These are phyloP conservation scores for Peziza echinospora DNA, from an alignment of 495 filamentous ascomycete species.

Conservation along the genomic window DNA sequence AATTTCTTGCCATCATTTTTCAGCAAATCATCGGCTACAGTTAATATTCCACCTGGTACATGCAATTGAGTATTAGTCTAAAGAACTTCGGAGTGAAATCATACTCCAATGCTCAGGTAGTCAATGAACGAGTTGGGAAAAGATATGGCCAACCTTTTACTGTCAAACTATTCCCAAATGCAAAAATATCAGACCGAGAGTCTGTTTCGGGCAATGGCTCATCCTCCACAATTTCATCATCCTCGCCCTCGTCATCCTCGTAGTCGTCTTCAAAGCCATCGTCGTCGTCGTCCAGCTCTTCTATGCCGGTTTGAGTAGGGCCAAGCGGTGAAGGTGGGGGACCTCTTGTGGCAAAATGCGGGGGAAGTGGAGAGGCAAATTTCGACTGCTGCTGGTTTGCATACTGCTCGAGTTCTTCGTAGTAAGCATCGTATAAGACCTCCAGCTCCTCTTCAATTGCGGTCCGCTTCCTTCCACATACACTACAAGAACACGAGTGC, in stretches of 20 bases:
- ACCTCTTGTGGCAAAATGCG: constrained; percentile 12
- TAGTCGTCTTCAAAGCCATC: constrained; percentile 27
- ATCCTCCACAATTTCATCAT: constrained; percentile 40
- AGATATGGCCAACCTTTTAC: constrained; percentile 58
- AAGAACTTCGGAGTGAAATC: too few species aligned
- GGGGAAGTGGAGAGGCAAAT: neutral
- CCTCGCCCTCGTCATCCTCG: constrained; percentile 35
- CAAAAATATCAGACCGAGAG: constrained; percentile 63
- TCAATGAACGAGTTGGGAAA: constrained; percentile 6
- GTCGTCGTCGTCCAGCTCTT: constrained; percentile 31
- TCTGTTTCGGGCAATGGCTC: constrained; percentile 31
- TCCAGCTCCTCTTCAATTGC: constrained; percentile 98
- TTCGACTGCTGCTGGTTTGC: constrained; percentile 57
- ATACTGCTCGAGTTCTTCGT: constrained; percentile 92
- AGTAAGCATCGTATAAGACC: constrained; percentile 98
- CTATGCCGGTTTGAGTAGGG: constrained; percentile 24
- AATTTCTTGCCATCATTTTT: constrained; percentile 99
- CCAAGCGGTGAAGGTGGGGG: constrained; percentile 13
- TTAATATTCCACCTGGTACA: constrained; percentile 88
- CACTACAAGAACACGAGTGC: constrained; percentile 93
- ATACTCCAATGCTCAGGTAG: neutral
- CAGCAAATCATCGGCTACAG: constrained; percentile 90
- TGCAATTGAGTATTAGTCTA: too few species aligned
- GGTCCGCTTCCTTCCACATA: constrained; percentile 87
- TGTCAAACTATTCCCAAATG: constrained; percentile 88